These are phyloP conservation scores for Furcasterigmium furcatum DNA, from an alignment of 2,329 filamentous ascomycete species.

Conservation along the genomic window DNA sequence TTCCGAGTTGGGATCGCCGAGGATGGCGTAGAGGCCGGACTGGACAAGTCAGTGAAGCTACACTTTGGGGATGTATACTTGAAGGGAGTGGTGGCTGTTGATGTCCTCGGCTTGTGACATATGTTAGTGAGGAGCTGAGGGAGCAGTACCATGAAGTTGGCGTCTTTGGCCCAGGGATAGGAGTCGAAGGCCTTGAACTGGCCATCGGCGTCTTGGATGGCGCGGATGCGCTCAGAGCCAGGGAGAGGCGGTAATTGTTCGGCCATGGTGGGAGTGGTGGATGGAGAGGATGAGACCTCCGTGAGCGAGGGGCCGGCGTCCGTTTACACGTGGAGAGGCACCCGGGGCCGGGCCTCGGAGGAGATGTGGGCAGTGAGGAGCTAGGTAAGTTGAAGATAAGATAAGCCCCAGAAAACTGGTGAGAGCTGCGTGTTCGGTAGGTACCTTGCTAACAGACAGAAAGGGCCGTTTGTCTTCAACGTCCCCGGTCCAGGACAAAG, in stretches of 20 bases:
- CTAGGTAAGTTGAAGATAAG: too few relatives aligned
- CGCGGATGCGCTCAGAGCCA: conserved; percentile 33
- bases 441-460: too few relatives aligned
- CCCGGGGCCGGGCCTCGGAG: too few relatives aligned
- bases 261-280: not conserved
- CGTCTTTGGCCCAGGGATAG: conserved; percentile 67
- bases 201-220: conserved; percentile 32
- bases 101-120: not conserved
- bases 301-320: too few relatives aligned
- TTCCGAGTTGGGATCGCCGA: conserved; percentile 46
- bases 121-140: not conserved
- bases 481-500: too few relatives aligned
- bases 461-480: too few relatives aligned
- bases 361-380: too few relatives aligned
- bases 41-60: conserved; percentile 16
- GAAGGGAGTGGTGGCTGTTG: not conserved
- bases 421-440: too few relatives aligned
- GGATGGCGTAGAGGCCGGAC: conserved; percentile 61
- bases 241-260: conserved; percentile 14
- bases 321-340: too few relatives aligned
- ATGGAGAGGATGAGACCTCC: not conserved
- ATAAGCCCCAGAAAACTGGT: too few relatives aligned
- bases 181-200: conserved; percentile 60
- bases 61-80: not conserved
- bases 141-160: conserved; percentile 59